Evolutionary conservation across 805 yeast genomes (phyloP), one percentile per base, ranked within the genome.

Genomic region (Saccharomyces kudriavzevii): DNA sequence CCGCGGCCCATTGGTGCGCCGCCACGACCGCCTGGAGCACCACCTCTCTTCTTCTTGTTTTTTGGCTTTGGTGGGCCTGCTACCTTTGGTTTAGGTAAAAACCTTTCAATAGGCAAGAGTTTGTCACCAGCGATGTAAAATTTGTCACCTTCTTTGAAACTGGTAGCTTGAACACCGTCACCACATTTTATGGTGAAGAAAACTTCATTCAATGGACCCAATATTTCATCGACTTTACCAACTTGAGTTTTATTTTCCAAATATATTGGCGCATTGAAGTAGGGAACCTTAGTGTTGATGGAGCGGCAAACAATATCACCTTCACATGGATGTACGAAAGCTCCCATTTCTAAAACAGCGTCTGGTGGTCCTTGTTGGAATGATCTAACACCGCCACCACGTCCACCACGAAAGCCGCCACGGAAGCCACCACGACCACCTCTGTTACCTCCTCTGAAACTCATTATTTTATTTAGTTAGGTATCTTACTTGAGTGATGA

Each of bases 161-260:
- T 88, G 40, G 80, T 74, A 53, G 99, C 97, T 70, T 87, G 94
- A 51, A 94, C 94, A 68, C 99, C 99, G 69, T 94, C 99, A 51
- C 87, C 78, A 54, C 97, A 94, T 75, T 94, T 94, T 63, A 94
- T 84, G 40, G 99, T 94, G 80, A 94, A 94, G 70, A 81, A 92
- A n/a, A 94, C 97, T 74, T 94, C 99, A 70, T 94, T 94, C 70
- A 94, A 75, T 49, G 99, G 98, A 50, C 99, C 99, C 62, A 94
- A 80, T 58, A 94, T 94, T 78, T 94, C 99, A 71, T 94, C 99
- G 55, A 94, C 96, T 73, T 94, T 94, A 65, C 99, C 99, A 49
- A 94, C 84, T 69, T 87, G 94, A 26, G 96, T 86, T 74, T 94
- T 94, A 79, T 94, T 92, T 71, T 94, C 98, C 63, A 94, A 80